Evolutionary conservation across 345 rosid species (phyloP).

Genomic region (Acer campestre): DNA sequence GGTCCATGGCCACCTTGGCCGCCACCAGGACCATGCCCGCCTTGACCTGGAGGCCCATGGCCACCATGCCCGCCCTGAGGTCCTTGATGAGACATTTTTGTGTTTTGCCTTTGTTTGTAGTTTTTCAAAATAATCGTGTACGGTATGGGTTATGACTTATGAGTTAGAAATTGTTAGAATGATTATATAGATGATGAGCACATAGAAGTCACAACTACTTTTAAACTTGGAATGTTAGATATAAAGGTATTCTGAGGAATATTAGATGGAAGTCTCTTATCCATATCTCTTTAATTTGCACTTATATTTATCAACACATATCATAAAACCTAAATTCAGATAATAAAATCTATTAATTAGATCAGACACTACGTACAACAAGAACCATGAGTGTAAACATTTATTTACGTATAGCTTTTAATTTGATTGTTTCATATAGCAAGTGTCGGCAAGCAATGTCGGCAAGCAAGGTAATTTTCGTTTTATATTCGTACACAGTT

Average conservation of each 20-base stretch:
- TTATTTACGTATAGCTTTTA: too few species aligned
- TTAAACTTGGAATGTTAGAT: background rate
- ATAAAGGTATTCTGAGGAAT: too few species aligned
- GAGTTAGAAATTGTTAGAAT: background rate
- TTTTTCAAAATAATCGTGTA: background rate
- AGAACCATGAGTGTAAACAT: too few species aligned
- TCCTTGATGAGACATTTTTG: conserved; percentile 19
- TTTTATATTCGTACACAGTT: too few species aligned
- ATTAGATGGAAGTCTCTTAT: too few species aligned
- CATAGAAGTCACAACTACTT: background rate
- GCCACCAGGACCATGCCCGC: background rate
- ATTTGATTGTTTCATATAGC: too few species aligned
- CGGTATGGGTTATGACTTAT: too few species aligned
- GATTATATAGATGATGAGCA: background rate
- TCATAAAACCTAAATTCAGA: too few species aligned
- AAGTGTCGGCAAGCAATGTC: background rate
- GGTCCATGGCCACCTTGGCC: background rate
- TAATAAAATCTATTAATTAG: too few species aligned
- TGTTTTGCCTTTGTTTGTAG: background rate
- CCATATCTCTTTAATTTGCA: too few species aligned
- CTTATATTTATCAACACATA: too few species aligned
- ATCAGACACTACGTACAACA: too few species aligned
- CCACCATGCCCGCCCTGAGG: background rate
- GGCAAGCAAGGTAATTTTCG: background rate
- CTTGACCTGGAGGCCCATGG: background rate